Base-by-base conservation (phyloP, 2,329 filamentous ascomycete species). In the Penicillium brasilianum region DNA sequence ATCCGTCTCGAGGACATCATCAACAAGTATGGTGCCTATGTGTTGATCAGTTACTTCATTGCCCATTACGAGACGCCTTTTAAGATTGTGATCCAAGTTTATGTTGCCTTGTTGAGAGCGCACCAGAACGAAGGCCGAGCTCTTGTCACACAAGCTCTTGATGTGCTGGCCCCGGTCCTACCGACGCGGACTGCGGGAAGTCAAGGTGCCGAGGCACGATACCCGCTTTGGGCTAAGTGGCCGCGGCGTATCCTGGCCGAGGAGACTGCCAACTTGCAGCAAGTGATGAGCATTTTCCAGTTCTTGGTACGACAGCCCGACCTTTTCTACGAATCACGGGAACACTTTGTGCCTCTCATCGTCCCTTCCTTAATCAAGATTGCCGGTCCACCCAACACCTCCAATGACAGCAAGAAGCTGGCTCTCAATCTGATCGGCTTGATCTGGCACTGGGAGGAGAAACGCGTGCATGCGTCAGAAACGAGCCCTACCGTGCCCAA, bases 1-100 rank as follows among this genome's bases (percentile, higher is more conserved):
- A 99, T 99, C 71, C 88, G 92, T 25, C 85, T 99, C n/a, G 96
- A 99, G 72, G 95, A 99, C 76, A 91, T 97, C 59, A 97, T 99
- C 81, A 99, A 98, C 82, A 99, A 99, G 77, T 95, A 98, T 75
- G 95, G 94, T 0, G 93, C 95, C 2, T 99, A 99, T 71, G 94
- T 97, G 5, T 88, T 99, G 6, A 96, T 99, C 63, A 93, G 92
- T 2, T 99, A 97, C 77, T 99, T 99, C 80, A 97, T 99, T 70
- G 92, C 92, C 0, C 91, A 96, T 66, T 99, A 96, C 73, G 96
- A 99, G 70, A 98, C 95, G 0, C 96, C 95, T 0, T 85, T 91
- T 13, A 99, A 98, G 84, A 98, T 99, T 58, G 93, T 95, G 3
- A 90, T 91, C 20, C 94, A 98, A 75, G 93, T 99, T 22, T 99